These are phyloP conservation scores for Kodamaea neixiangensis DNA, from an alignment of 805 yeast genomes.

Conservation along the genomic window DNA sequence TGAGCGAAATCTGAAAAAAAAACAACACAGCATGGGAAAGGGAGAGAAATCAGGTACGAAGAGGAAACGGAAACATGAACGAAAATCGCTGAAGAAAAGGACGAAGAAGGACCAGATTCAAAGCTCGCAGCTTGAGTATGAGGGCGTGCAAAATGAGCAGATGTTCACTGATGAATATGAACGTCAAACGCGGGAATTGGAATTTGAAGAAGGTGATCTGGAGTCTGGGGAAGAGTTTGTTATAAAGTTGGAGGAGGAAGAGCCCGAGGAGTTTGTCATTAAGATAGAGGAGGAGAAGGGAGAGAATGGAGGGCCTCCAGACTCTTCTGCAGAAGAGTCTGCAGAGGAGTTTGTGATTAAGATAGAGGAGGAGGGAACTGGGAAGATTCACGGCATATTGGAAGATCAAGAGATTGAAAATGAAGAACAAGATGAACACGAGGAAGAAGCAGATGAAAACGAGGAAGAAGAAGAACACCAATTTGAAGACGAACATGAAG, in stretches of 20 bases:
- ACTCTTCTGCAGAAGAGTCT: too few species aligned
- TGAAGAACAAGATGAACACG: background rate
- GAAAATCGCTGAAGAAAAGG: background rate
- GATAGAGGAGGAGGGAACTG: background rate
- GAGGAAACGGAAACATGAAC: background rate
- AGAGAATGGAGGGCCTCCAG: too few species aligned
- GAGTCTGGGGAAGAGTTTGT: background rate
- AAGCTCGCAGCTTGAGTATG: background rate
- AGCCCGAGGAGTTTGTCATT: too few species aligned
- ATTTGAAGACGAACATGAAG: background rate
- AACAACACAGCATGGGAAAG: background rate
- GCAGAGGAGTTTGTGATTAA: too few species aligned
- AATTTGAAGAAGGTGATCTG: background rate
- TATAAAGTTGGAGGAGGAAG: too few species aligned
- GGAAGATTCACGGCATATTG: background rate
- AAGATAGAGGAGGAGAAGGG: background rate
- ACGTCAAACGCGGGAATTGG: background rate
- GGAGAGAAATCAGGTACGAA: background rate
- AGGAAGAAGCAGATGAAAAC: background rate
- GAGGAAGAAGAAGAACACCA: background rate
- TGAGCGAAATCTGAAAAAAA: background rate
- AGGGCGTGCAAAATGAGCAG: background rate
- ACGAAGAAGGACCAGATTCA: background rate
- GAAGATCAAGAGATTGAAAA: background rate
- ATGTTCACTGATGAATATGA: background rate